Conservation (phyloP, 495 filamentous ascomycete genomes). For the Aspergillus carlsbadensis region DNA sequence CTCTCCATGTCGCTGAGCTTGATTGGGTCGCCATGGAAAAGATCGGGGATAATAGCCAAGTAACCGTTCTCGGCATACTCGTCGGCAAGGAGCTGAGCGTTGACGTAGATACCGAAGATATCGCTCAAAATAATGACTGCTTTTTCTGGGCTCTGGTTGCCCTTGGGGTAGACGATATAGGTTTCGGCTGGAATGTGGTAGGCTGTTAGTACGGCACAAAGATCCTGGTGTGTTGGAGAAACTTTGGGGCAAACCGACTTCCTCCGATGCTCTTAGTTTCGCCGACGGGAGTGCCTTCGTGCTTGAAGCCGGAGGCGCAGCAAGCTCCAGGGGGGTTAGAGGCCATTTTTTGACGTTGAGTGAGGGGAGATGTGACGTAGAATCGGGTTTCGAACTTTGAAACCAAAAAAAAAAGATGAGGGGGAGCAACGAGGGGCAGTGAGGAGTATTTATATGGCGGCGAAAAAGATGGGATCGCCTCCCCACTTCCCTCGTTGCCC, state of each 20-base stretch:
- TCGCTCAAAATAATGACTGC: constrained; percentile 56
- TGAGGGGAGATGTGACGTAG: background rate
- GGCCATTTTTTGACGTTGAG: constrained; percentile 44
- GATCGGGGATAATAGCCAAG: constrained; percentile 71
- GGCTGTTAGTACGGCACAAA: background rate
- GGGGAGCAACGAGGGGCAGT: background rate
- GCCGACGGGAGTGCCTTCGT: constrained; percentile 43
- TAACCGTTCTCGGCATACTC: constrained; percentile 82
- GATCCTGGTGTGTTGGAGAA: constrained; percentile 24
- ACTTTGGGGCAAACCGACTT: constrained; percentile 25
- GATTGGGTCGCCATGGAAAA: constrained; percentile 72
- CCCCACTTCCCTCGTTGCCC: constrained; percentile 7
- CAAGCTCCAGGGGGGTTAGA: constrained; percentile 56
- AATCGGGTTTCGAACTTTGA: background rate
- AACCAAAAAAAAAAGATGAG: background rate
- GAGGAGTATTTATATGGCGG: constrained; percentile 10
- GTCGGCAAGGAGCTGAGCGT: constrained; percentile 79
- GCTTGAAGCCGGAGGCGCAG: constrained; percentile 56
- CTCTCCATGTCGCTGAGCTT: constrained; percentile 52
- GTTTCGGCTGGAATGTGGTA: constrained; percentile 31
- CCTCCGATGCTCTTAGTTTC: constrained; percentile 41
- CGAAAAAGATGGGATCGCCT: background rate
- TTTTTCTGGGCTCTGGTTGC: constrained; percentile 41
- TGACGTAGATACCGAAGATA: constrained; percentile 71
- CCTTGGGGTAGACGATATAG: constrained; percentile 43